Conservation (phyloP, 2,329 filamentous ascomycete genomes). For the Lizonia empirigonia region DNA sequence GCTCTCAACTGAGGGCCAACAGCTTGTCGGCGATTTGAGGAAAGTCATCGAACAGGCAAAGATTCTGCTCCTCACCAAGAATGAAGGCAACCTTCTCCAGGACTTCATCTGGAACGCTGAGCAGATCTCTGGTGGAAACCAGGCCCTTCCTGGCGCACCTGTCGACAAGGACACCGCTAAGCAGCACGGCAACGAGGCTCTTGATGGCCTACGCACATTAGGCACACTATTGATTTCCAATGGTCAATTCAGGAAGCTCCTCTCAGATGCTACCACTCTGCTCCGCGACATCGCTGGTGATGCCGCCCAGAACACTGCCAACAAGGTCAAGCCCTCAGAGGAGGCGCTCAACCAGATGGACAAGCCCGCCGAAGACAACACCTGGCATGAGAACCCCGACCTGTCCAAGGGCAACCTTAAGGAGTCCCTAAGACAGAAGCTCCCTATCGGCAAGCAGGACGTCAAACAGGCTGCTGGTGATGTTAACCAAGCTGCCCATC, state of each 20-base stretch:
- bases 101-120: conserved; percentile 97
- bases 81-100: conserved; percentile 90
- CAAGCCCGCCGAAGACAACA: conserved; percentile 83
- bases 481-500: conserved; percentile 63
- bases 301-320: conserved; percentile 78
- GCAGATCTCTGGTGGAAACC: conserved; percentile 68
- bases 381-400: conserved; percentile 88
- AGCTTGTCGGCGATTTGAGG: conserved; percentile 76
- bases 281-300: conserved; percentile 91
- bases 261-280: conserved; percentile 79
- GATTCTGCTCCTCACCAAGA: conserved; percentile 85
- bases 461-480: conserved; percentile 62
- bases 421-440: conserved; percentile 66
- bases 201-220: conserved; percentile 84
- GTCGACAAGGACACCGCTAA: conserved; percentile 76
- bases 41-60: conserved; percentile 85
- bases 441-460: conserved; percentile 64
- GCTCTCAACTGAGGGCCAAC: conserved; percentile 81
- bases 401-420: conserved; percentile 72
- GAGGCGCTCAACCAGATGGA: conserved; percentile 80
- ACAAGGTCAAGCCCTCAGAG: conserved; percentile 75
- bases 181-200: conserved; percentile 81
- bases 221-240: conserved; percentile 92
- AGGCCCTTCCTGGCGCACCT: conserved; percentile 67
- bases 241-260: conserved; percentile 90